Conservation (phyloP, 148 eudicot species). For the Salicornia ramosissima region DNA sequence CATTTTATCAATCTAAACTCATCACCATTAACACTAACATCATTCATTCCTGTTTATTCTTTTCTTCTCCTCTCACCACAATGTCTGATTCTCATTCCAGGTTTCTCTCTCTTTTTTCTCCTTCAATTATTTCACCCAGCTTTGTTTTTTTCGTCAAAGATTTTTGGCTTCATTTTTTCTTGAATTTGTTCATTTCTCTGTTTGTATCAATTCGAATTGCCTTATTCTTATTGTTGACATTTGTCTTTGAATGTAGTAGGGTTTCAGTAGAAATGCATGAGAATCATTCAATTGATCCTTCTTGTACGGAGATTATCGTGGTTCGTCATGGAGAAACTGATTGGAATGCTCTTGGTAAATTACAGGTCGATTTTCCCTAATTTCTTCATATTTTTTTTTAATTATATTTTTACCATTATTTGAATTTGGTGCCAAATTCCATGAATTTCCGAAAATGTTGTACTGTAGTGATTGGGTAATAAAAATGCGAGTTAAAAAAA, state of each 20-base stretch:
- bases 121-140: background rate
- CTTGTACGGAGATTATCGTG: conserved; percentile 21
- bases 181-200: conserved; percentile 4
- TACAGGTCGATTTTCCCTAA: conserved; percentile 41
- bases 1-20: background rate
- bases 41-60: background rate
- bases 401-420: too few species aligned
- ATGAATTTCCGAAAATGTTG: too few species aligned
- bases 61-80: conserved; percentile 6
- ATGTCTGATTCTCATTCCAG: conserved; percentile 31
- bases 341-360: conserved; percentile 68
- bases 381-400: background rate
- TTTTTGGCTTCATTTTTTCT: conserved; percentile 37
- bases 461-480: background rate
- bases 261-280: conserved; percentile 11
- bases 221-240: too few species aligned
- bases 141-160: background rate
- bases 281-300: conserved; percentile 12
- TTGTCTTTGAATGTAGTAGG: conserved; percentile 3
- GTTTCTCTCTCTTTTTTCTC: conserved; percentile 16
- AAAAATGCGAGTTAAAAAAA: too few species aligned
- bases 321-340: conserved; percentile 46
- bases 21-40: background rate
- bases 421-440: too few species aligned
- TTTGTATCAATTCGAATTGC: background rate